A percentile compares a stretch with the other conserved stretches of the same genome.
These are phyloP conservation scores for Wickerhamiella dianesei DNA, from an alignment of 805 yeast genomes.

Conservation along the genomic window DNA sequence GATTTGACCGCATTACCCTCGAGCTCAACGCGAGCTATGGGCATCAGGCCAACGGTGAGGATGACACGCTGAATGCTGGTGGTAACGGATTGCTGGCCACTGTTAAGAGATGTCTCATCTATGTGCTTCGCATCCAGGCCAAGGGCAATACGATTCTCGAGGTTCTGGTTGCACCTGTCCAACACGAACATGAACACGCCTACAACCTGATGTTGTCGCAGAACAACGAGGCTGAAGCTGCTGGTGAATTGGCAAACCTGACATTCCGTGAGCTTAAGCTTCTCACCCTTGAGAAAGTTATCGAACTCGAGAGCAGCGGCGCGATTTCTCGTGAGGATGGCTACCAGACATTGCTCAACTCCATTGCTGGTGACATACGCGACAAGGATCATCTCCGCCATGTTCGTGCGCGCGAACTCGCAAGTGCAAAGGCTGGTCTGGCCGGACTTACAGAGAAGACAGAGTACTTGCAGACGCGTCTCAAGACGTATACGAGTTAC, in stretches of 20 bases:
- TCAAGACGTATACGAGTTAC: slow-evolving; percentile 33
- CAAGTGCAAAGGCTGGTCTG: slow-evolving; percentile 33
- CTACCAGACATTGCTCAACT: slow-evolving; percentile 67
- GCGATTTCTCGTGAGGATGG: slow-evolving; percentile 51
- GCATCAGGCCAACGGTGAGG: slow-evolving; percentile 21
- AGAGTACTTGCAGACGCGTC: slow-evolving; percentile 29
- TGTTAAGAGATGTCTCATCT: slow-evolving; percentile 68
- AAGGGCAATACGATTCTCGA: slow-evolving; percentile 51
- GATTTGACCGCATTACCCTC: slow-evolving; percentile 40
- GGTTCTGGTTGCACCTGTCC: slow-evolving; percentile 51
- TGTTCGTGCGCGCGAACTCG: slow-evolving; percentile 35
- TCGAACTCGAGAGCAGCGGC: slow-evolving; percentile 62
- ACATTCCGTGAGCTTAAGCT: slow-evolving; percentile 67
- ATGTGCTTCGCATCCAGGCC: slow-evolving; percentile 69
- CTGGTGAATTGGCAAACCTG: slow-evolving; percentile 19
- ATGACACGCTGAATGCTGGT: slow-evolving; percentile 45
- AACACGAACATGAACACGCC: slow-evolving; percentile 48
- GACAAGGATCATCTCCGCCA: slow-evolving; percentile 40
- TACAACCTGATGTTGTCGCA: slow-evolving; percentile 15
- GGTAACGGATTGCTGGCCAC: slow-evolving; percentile 10
- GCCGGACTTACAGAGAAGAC: slow-evolving; percentile 35
- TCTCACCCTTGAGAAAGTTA: slow-evolving; percentile 55
- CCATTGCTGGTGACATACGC: slow-evolving; percentile 67
- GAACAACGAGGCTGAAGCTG: slow-evolving; percentile 12
- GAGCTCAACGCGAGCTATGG: slow-evolving; percentile 44